Percentiles rank a stretch among this genome's conserved stretches.
Conservation (phyloP, 345 rosid species). For the Salix koriyanagi region DNA sequence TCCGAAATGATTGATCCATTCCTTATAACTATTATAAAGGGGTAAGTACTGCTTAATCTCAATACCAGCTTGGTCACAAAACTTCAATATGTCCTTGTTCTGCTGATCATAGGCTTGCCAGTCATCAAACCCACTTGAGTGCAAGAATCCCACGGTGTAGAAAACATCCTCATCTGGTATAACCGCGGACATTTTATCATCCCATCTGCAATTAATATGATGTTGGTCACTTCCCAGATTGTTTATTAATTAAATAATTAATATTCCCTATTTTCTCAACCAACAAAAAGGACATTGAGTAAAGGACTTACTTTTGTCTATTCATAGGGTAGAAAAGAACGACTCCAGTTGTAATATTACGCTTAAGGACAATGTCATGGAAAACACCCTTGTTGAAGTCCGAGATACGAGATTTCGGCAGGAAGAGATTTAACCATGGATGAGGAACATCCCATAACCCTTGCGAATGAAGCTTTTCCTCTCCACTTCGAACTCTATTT, state of each 20-base stretch:
- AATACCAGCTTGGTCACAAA: slow-evolving; percentile 53
- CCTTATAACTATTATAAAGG: slow-evolving; percentile 36
- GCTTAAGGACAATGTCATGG: slow-evolving; percentile 54
- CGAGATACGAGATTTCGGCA: slow-evolving; percentile 61
- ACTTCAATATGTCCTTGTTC: slow-evolving; percentile 49
- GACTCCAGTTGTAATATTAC: slow-evolving; percentile 58
- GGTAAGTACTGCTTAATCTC: slow-evolving; percentile 68
- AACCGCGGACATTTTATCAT: slow-evolving; percentile 58
- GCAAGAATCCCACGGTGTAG: slow-evolving; percentile 76
- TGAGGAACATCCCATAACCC: slow-evolving; percentile 96
- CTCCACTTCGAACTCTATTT: slow-evolving; percentile 70
- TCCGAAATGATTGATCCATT: slow-evolving; percentile 74
- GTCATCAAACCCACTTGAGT: slow-evolving; percentile 54
- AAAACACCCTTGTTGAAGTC: slow-evolving; percentile 69
- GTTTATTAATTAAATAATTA: neutral
- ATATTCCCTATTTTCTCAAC: neutral
- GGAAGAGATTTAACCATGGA: slow-evolving; percentile 87
- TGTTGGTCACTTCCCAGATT: neutral
- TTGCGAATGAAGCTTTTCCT: slow-evolving; percentile 51
- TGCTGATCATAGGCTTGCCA: slow-evolving; percentile 54
- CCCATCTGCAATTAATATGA: slow-evolving; percentile 56
- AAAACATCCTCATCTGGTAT: slow-evolving; percentile 73
- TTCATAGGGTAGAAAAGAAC: slow-evolving; percentile 84
- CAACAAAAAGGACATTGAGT: no score
- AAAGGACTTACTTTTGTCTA: slow-evolving; percentile 48